A percentile compares a stretch with the other conserved stretches of the same genome.
phyloP scores from a whole-genome alignment of 805 yeast species.

The Babjeviella inositovora region DNA sequence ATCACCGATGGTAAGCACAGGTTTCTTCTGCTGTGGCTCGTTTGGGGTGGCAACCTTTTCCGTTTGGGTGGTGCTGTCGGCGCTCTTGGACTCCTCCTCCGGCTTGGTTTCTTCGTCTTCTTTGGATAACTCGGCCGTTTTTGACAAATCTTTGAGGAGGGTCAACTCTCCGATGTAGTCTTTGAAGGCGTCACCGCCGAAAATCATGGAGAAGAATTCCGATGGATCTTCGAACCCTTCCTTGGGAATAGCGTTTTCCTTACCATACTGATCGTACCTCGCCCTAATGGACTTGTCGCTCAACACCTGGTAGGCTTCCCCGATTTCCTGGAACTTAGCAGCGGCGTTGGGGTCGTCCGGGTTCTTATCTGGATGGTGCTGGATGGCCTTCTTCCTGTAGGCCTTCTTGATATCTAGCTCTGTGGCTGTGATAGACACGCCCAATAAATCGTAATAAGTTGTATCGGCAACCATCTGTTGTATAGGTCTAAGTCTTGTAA shows the following conservation, averaged over 20 bases:
- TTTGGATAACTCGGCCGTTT: conserved; percentile 31
- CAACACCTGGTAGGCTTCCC: conserved; percentile 67
- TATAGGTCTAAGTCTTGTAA: too few species aligned
- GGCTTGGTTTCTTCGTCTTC: conserved; percentile 8
- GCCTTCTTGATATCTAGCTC: conserved; percentile 64
- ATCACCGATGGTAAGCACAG: too few species aligned
- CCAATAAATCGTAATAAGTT: conserved; percentile 53
- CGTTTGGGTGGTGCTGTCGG: conserved; percentile 1
- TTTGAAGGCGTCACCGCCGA: conserved; percentile 83
- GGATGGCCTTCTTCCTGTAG: conserved; percentile 60
- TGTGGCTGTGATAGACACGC: conserved; percentile 38
- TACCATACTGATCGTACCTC: conserved; percentile 63
- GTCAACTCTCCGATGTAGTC: conserved; percentile 83
- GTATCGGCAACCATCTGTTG: conserved; percentile 59
- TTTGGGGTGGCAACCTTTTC: conserved; percentile 2
- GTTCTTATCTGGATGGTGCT: conserved; percentile 72
- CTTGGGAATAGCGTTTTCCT: conserved; percentile 51
- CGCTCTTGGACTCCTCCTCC: conserved; percentile 2
- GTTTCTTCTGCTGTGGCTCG: conserved; percentile 2
- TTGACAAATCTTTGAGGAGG: conserved; percentile 59
- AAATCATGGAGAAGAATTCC: conserved; percentile 53
- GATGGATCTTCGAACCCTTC: conserved; percentile 68
- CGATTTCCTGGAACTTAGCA: conserved; percentile 42
- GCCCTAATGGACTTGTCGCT: conserved; percentile 47
- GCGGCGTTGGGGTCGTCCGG: conserved; percentile 67